Base-by-base conservation (phyloP, 1,139 yeast genomes). In the Kodamaea sp. region DNA sequence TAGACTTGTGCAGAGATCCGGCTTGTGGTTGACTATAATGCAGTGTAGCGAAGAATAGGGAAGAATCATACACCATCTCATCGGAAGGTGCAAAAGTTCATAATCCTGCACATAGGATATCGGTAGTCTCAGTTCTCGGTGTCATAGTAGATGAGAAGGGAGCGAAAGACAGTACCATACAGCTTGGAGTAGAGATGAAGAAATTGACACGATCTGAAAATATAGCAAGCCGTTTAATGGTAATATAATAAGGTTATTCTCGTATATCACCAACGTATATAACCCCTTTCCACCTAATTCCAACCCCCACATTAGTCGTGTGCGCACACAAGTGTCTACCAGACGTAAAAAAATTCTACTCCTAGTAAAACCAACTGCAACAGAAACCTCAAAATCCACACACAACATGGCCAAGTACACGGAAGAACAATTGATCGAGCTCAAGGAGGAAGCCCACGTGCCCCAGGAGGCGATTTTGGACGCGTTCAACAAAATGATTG, bases 401-500 rank as follows among this genome's bases (percentile, higher is more conserved):
- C 25, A 26, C 26, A 42, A 37, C 31, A 77, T 76, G 81, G 73
- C 68, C 38, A 79, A 74, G 61, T 84, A 83, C 65, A 78, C 87
- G 28, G 83, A 79, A 61, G 86, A 82, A 58, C 81, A 81, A 66
- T 74, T 84, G 57, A 59, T 78, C 30, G 74, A 70, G 41, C 67
- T 71, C 53, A 75, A 78, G 53, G 73, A 73, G 29, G 68, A 70
- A 39, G 86, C 83, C 22, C 63, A 73, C 44, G 68, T 74, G 36
- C 80, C 88, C 28, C 78, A 73, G 43, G 78, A 81, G 25, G 75
- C 76, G 32, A 83, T 81, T 44, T 72, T 82, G 48, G 76, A 70
- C 22, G 81, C 80, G 30, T 84, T 83, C 69, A 74, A 75, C 51
- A 69, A 75, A 43, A 70, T 83, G 65, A 76, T 83, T 41, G 88